Evolutionary conservation across 202 grass and related monocot species (phyloP).

Genomic region (Elaeis oleifera): DNA sequence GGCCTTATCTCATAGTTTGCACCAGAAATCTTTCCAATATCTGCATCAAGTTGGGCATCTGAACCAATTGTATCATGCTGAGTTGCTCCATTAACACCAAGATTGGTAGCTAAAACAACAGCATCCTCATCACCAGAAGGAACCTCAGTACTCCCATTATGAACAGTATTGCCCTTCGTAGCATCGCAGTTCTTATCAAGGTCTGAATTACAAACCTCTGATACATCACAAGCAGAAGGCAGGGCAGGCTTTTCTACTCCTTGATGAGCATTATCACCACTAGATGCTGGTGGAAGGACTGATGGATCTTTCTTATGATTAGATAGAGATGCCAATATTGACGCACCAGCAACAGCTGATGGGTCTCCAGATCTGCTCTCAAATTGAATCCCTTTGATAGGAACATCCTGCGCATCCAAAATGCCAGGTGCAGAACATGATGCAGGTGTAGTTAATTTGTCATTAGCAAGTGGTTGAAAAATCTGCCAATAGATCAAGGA

Average conservation of each 20-base stretch:
- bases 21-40: constrained; percentile 49
- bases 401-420: constrained; percentile 23
- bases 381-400: constrained; percentile 21
- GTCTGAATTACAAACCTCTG: constrained; percentile 33
- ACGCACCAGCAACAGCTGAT: constrained; percentile 41
- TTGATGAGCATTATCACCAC: constrained; percentile 35
- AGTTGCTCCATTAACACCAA: constrained; percentile 34
- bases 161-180: constrained; percentile 43
- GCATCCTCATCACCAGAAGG: constrained; percentile 47
- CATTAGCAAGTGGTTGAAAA: constrained; percentile 75
- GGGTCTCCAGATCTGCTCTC: constrained; percentile 31
- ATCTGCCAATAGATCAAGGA: constrained; percentile 66
- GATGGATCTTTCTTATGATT: constrained; percentile 38
- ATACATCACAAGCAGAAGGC: constrained; percentile 48
- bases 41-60: constrained; percentile 49
- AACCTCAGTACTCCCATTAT: constrained; percentile 51
- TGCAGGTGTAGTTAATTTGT: constrained; percentile 43
- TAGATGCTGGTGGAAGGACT: constrained; percentile 46
- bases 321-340: constrained; percentile 37
- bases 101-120: constrained; percentile 40
- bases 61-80: constrained; percentile 39
- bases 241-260: constrained; percentile 25
- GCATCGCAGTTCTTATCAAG: constrained; percentile 55
- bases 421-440: constrained; percentile 30
- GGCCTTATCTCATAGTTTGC: constrained; percentile 44